These are phyloP conservation scores for Collybiopsis confluens DNA, from an alignment of 768 basidiomycete species.

Conservation along the genomic window DNA sequence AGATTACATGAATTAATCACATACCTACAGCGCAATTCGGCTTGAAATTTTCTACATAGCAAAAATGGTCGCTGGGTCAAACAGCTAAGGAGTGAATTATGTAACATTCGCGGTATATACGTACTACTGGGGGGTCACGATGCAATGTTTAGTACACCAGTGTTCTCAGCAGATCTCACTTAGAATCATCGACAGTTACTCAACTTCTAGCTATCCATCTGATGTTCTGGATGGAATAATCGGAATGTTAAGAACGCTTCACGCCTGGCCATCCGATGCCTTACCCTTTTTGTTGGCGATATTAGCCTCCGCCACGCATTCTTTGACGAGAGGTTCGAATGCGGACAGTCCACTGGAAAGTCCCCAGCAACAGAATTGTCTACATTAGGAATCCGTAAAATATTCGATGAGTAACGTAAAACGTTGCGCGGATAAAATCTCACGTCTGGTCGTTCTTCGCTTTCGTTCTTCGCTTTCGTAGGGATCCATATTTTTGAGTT, in stretches of 20 bases:
- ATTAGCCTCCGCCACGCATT: conserved; percentile 91
- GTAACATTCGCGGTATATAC: conserved; percentile 39
- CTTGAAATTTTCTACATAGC: conserved; percentile 83
- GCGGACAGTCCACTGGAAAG: conserved; percentile 70
- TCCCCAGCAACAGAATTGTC: conserved; percentile 92
- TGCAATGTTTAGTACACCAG: conserved; percentile 51
- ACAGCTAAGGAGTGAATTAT: conserved; percentile 66
- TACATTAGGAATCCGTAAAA: conserved; percentile 82
- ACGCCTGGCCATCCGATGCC: conserved; percentile 24
- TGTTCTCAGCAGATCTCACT: background rate
- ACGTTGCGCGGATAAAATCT: conserved; percentile 22
- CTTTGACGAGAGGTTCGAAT: conserved; percentile 80
- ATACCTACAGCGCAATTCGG: conserved; percentile 84
- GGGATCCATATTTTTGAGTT: conserved; percentile 83
- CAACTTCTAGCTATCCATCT: conserved; percentile 79
- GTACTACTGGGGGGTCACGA: conserved; percentile 64
- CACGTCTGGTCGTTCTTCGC: conserved; percentile 90
- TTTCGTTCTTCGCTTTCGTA: conserved; percentile 69
- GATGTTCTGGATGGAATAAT: conserved; percentile 36
- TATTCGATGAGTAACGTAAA: background rate
- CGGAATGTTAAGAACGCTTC: background rate
- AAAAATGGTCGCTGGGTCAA: conserved; percentile 53
- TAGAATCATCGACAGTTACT: conserved; percentile 43
- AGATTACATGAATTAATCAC: too few relatives aligned
- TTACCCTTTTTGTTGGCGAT: conserved; percentile 63